These are phyloP conservation scores for Wickerhamomyces sp. DNA, from an alignment of 1,139 yeast species.

Conservation along the genomic window DNA sequence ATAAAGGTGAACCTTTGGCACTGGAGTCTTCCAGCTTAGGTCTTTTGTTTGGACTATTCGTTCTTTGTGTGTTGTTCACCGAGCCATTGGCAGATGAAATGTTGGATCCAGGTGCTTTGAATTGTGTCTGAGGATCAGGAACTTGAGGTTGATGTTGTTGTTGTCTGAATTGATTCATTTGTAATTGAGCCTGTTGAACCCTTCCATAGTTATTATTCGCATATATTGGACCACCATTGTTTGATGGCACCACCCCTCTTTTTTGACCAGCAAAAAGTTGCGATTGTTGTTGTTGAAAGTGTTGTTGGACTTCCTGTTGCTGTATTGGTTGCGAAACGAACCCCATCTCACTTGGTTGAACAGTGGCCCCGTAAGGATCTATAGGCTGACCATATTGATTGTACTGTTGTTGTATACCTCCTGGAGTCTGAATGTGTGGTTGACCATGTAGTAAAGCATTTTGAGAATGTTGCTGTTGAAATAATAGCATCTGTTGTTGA, in stretches of 20 bases:
- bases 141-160: conserved; percentile 25
- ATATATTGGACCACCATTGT: conserved; percentile 24
- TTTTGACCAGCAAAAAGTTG: conserved; percentile 23
- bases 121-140: conserved; percentile 1
- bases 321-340: conserved; percentile 3
- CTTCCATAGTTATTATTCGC: conserved; percentile 25
- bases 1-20: conserved; percentile 10
- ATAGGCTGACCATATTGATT: conserved; percentile 6
- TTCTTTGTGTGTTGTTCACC: conserved; percentile 3
- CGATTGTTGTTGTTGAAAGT: conserved; percentile 20
- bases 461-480: conserved; percentile 24
- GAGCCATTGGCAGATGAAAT: background rate
- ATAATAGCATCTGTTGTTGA: conserved; percentile 23
- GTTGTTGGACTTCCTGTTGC: conserved; percentile 22
- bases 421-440: conserved; percentile 19
- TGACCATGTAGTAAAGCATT: conserved; percentile 13
- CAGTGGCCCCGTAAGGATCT: conserved; percentile 3
- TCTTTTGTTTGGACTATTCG: conserved; percentile 13
- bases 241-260: conserved; percentile 17
- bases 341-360: conserved; percentile 7
- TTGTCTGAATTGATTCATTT: conserved; percentile 47
- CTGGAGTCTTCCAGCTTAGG: conserved; percentile 9
- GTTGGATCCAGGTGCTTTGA: conserved; percentile 10
- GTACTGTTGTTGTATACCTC: conserved; percentile 12
- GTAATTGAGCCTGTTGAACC: conserved; percentile 44